Conservation (phyloP, 2,329 filamentous ascomycete species). For the Colletotrichum tamarilloi region DNA sequence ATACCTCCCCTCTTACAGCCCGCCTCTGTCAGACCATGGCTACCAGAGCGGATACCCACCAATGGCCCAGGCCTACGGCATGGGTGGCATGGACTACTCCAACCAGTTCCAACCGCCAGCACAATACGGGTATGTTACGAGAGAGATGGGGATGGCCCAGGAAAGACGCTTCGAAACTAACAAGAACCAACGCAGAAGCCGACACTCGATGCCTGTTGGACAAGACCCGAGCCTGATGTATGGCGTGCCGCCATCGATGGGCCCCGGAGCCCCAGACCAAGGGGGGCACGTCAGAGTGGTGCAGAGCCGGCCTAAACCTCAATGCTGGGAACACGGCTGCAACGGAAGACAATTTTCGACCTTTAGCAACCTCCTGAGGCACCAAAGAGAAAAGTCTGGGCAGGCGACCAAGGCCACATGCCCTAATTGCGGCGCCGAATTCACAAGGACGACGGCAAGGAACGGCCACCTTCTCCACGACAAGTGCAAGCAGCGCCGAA, state of each 20-base stretch:
- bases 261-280: conserved; percentile 44
- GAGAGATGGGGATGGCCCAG: background rate
- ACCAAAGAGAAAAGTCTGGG: conserved; percentile 94
- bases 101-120: conserved; percentile 45
- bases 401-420: conserved; percentile 90
- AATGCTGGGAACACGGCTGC: conserved; percentile 97
- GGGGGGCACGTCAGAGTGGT: conserved; percentile 73
- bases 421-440: conserved; percentile 91
- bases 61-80: conserved; percentile 53
- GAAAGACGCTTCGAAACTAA: conserved; percentile 3
- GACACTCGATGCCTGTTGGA: conserved; percentile 50
- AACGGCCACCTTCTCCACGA: conserved; percentile 89
- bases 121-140: conserved; percentile 53
- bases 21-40: conserved; percentile 56
- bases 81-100: conserved; percentile 56
- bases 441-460: conserved; percentile 87
- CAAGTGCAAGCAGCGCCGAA: conserved; percentile 85
- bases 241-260: conserved; percentile 50
- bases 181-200: conserved; percentile 43
- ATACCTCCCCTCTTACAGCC: conserved; percentile 63
- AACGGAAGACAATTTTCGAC: conserved; percentile 96
- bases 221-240: conserved; percentile 58
- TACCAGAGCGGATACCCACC: conserved; percentile 45
- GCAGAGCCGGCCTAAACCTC: conserved; percentile 86
- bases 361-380: conserved; percentile 92